Conservation (phyloP, 2,329 filamentous ascomycete species). For the Torrubiella hemipterigena region DNA sequence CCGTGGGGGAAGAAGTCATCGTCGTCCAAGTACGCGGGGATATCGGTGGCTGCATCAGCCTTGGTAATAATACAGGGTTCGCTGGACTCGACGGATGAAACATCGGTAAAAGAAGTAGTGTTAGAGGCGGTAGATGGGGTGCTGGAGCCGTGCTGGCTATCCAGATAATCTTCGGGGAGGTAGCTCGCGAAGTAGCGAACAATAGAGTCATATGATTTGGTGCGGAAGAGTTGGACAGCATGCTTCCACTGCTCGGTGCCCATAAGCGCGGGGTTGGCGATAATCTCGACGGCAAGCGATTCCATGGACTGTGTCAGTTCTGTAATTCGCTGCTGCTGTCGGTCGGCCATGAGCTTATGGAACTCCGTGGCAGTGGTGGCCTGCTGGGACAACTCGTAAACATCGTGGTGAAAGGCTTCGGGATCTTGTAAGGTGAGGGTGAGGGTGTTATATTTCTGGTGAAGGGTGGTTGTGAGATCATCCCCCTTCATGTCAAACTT, state of each 20-base stretch:
- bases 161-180: constrained; percentile 35
- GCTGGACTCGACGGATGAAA: constrained; percentile 21
- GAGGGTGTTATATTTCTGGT: constrained; percentile 49
- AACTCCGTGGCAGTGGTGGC: constrained; percentile 41
- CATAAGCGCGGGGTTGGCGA: constrained; percentile 46
- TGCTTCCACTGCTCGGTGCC: constrained; percentile 47
- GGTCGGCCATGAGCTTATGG: constrained; percentile 38
- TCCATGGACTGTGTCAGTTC: constrained; percentile 45
- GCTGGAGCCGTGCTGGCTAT: constrained; percentile 22
- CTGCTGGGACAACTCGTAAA: constrained; percentile 42
- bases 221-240: constrained; percentile 46
- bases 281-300: constrained; percentile 47
- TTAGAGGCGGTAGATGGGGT: constrained; percentile 22
- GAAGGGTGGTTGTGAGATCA: constrained; percentile 44
- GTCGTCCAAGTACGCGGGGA: constrained; percentile 30
- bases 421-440: constrained; percentile 44
- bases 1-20: constrained; percentile 20
- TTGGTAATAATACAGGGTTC: constrained; percentile 25
- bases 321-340: constrained; percentile 39
- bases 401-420: constrained; percentile 49
- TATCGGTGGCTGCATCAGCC: constrained; percentile 25
- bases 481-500: constrained; percentile 51
- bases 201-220: constrained; percentile 46
- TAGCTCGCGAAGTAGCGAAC: constrained; percentile 49
- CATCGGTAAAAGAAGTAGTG: not conserved